Evolutionary conservation across 1,139 yeast genomes (phyloP), one percentile per base, ranked within the genome.

Genomic region (Yamadazyma membranifaciens): DNA sequence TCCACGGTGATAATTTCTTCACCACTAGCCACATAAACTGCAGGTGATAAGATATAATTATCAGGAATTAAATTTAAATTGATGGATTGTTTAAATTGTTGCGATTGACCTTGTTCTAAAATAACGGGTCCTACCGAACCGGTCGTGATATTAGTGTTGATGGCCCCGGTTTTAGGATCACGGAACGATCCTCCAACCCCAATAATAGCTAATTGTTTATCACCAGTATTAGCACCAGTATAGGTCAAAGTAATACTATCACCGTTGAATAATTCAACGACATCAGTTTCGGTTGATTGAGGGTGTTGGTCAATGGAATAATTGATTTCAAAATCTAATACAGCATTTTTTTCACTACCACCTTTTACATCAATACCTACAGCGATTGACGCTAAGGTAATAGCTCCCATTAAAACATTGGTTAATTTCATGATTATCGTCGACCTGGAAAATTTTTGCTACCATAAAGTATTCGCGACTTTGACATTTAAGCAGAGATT

Each of bases 181-280:
- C 73, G 69, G 61, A 87, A 73, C 38, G 77, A 62, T 39, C 96
- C 96, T 45, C 91, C 88, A 40, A 83, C 79, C 38, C 91, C 95
- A 37, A 83, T 79, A 42, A 88, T 65, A 17, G 78, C 68, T 33
- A 69, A 41, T 9, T 74, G 75, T 24, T 45, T 60, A 2, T 70
- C 75, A 55, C 85, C 95, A 28, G 72, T 64, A 58, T 87, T 87
- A 41, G 61, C 55, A 44, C 86, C 72, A 4, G 67, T 59, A 60
- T 84, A 83, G 36, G 65, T 62, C 45, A 88, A 60, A 3, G 81
- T 67, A 36, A 81, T 65, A 33, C 72, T 69, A 36, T 83, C 83
- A 35, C 79, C 84, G 52, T 78, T 77, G 51, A 46, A 51, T 40
- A 73, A 57, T 35, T 69, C 72, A 7, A 73, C 73, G 20, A 73